Conservation (phyloP, 768 basidiomycete species). For the Cytidiella melzeri region DNA sequence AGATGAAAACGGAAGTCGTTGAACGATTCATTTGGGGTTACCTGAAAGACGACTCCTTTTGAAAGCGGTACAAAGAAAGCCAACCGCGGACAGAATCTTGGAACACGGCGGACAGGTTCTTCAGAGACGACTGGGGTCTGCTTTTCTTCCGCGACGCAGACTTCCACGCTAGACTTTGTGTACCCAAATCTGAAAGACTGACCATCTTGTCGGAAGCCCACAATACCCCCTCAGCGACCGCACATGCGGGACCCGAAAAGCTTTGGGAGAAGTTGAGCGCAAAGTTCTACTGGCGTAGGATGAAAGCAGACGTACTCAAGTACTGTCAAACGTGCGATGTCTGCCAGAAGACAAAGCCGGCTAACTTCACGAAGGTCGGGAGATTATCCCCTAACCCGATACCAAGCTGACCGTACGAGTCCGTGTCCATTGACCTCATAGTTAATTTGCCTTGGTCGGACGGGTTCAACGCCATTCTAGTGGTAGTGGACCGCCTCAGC, state of each 20-base stretch:
- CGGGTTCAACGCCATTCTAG: conserved; percentile 11
- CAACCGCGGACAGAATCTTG: neutral
- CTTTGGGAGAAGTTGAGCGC: neutral
- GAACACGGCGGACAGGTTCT: neutral
- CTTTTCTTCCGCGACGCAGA: conserved; percentile 13
- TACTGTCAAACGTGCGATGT: neutral
- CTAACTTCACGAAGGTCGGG: neutral
- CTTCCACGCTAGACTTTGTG: conserved; percentile 11
- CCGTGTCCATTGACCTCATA: conserved; percentile 9
- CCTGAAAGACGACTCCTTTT: neutral
- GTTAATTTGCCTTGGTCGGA: conserved; percentile 8
- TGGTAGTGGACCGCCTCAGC: conserved; percentile 19
- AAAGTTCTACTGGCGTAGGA: neutral
- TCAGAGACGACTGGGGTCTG: neutral
- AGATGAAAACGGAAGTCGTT: neutral
- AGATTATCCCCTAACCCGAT: conserved; percentile 8
- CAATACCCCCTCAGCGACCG: neutral
- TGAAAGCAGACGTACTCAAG: neutral
- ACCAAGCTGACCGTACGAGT: conserved; percentile 11
- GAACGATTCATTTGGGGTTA: neutral
- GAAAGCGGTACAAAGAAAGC: neutral
- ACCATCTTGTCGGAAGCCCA: neutral
- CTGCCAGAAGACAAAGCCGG: conserved; percentile 2
- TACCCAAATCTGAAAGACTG: conserved; percentile 3
- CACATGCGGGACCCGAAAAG: neutral